phyloP scores from a whole-genome alignment of 176 grass and related monocot genomes.

The Triticum monococcum region DNA sequence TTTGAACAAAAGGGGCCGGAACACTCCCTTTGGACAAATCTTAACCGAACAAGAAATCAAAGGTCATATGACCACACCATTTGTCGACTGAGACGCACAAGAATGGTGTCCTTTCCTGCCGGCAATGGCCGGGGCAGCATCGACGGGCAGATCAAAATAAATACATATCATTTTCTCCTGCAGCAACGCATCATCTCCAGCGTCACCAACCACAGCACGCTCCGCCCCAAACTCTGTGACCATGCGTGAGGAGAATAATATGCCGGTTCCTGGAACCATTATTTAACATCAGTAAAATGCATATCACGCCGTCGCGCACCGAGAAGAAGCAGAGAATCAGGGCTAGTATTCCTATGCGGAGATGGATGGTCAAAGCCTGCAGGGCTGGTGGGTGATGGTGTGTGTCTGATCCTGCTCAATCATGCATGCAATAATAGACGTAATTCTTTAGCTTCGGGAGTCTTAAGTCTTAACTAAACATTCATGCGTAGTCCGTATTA shows the following conservation, averaged over 20 bases:
- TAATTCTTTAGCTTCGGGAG: too few relatives aligned
- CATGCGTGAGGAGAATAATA: not conserved
- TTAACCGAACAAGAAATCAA: not conserved
- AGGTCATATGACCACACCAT: not conserved
- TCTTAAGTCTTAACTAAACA: too few relatives aligned
- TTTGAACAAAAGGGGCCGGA: too few relatives aligned
- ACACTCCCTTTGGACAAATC: not conserved
- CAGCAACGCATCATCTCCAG: not conserved
- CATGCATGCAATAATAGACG: too few relatives aligned
- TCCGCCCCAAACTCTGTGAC: conserved; percentile 11
- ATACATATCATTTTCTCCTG: not conserved
- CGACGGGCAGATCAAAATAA: not conserved
- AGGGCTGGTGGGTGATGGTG: too few relatives aligned
- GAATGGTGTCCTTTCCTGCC: not conserved
- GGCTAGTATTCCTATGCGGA: too few relatives aligned
- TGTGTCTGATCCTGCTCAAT: too few relatives aligned
- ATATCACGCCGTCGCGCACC: too few relatives aligned
- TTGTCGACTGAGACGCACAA: not conserved
- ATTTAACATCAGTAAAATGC: too few relatives aligned
- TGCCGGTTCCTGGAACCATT: conserved; percentile 17
- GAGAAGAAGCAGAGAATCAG: too few relatives aligned
- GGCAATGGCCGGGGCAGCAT: not conserved
- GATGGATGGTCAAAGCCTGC: too few relatives aligned
- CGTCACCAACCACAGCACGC: conserved; percentile 11
- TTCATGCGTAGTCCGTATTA: too few relatives aligned